Conservation (phyloP, 1,139 yeast species). For the Yamadazyma diddensiae region DNA sequence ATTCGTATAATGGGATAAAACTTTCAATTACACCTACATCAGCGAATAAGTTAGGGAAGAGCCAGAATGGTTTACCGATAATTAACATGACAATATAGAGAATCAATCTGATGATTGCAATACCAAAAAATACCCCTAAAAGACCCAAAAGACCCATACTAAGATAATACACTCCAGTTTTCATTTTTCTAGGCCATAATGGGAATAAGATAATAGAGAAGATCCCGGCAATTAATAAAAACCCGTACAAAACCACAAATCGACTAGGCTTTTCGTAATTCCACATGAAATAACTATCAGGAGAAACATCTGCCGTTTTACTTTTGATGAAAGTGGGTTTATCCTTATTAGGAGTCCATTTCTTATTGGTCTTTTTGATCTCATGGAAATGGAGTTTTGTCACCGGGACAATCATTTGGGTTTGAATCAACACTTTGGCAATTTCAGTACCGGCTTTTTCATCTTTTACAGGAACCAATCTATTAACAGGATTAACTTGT, state of each 20-base stretch:
- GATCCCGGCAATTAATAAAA: constrained; percentile 62
- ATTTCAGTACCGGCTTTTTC: constrained; percentile 59
- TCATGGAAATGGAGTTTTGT: constrained; percentile 70
- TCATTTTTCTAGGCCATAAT: constrained; percentile 90
- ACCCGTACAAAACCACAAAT: constrained; percentile 59
- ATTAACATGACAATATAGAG: constrained; percentile 63
- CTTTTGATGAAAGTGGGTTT: constrained; percentile 69
- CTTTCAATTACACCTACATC: constrained; percentile 94
- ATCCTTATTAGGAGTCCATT: constrained; percentile 65
- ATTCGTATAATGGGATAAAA: constrained; percentile 83
- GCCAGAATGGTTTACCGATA: constrained; percentile 78
- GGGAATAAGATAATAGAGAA: constrained; percentile 87
- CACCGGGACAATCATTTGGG: constrained; percentile 73
- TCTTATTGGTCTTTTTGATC: constrained; percentile 59
- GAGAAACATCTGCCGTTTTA: constrained; percentile 66
- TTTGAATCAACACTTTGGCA: constrained; percentile 66
- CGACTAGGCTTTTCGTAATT: constrained; percentile 76
- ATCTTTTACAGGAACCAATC: constrained; percentile 55
- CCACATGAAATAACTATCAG: constrained; percentile 89
- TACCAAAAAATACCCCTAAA: constrained; percentile 68
- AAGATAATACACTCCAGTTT: constrained; percentile 86
- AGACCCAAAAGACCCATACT: constrained; percentile 76
- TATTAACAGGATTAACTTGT: constrained; percentile 49
- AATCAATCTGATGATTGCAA: constrained; percentile 78
- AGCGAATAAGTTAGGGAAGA: constrained; percentile 92